Percentiles rank a stretch among this genome's conserved stretches.
Conservation (phyloP, 768 basidiomycete genomes). For the Tulasnella sp. region DNA sequence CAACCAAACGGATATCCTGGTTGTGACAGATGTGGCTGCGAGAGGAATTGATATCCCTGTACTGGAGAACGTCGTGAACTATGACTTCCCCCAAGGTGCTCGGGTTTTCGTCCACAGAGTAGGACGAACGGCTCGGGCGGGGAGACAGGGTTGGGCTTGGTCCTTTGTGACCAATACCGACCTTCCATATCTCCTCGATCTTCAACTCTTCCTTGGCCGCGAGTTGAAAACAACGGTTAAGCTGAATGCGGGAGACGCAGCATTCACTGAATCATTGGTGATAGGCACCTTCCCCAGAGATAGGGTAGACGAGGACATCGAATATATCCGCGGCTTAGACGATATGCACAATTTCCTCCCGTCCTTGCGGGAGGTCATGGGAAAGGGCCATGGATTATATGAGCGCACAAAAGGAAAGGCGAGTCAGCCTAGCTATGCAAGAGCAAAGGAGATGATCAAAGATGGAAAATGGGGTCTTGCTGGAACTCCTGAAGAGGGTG, state of each 20-base stretch:
- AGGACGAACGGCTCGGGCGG: slow-evolving; percentile 90
- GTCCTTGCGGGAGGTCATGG: slow-evolving; percentile 66
- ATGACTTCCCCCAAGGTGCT: slow-evolving; percentile 91
- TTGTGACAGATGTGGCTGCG: slow-evolving; percentile 96
- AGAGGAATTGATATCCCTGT: slow-evolving; percentile 97
- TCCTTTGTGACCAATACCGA: slow-evolving; percentile 79
- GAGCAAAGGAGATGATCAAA: slow-evolving; percentile 78
- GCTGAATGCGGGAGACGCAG: slow-evolving; percentile 34
- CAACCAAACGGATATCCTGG: slow-evolving; percentile 66
- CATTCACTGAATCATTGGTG: slow-evolving; percentile 58
- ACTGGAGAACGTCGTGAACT: slow-evolving; percentile 93
- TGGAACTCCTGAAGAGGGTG: slow-evolving; percentile 35
- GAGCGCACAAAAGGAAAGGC: slow-evolving; percentile 89
- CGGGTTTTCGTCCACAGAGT: slow-evolving; percentile 94
- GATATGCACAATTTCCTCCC: slow-evolving; percentile 49
- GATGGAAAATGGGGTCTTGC: slow-evolving; percentile 57
- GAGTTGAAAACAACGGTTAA: slow-evolving; percentile 47
- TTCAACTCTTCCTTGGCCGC: slow-evolving; percentile 82
- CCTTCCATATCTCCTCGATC: slow-evolving; percentile 79
- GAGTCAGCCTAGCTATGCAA: slow-evolving; percentile 66
- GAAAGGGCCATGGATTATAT: slow-evolving; percentile 83
- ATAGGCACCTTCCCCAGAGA: slow-evolving; percentile 76
- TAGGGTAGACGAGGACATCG: slow-evolving; percentile 68
- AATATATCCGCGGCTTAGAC: slow-evolving; percentile 58
- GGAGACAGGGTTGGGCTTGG: slow-evolving; percentile 92